Percentiles rank a stretch among this genome's conserved stretches.
phyloP scores from a whole-genome alignment of 2,329 filamentous ascomycete species.

The Scedosporium boydii region DNA sequence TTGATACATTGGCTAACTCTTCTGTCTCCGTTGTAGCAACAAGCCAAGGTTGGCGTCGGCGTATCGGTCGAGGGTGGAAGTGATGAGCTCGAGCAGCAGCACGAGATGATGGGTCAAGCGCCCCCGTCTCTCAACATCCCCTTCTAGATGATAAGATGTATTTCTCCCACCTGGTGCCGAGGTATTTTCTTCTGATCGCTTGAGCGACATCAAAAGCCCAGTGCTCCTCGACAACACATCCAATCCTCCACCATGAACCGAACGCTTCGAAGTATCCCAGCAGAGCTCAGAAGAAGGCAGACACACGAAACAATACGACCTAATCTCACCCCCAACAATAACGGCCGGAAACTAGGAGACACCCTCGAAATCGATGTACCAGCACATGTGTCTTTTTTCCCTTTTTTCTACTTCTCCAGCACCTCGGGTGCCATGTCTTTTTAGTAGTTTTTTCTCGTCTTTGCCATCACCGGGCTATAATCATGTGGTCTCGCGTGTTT shows the following conservation, averaged over 20 bases:
- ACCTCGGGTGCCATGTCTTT: neutral
- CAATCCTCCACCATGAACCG: neutral
- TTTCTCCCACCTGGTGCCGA: neutral
- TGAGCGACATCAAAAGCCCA: neutral
- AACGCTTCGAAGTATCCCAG: neutral
- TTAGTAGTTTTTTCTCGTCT: neutral
- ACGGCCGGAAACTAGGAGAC: neutral
- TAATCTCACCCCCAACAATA: neutral
- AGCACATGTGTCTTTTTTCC: neutral
- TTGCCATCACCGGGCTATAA: neutral
- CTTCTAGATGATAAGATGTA: conserved; percentile 38
- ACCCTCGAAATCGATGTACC: neutral
- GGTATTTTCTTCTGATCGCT: neutral
- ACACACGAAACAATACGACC: neutral
- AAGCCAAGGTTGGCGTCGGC: conserved; percentile 87
- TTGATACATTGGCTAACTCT: neutral
- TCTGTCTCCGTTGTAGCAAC: conserved; percentile 51
- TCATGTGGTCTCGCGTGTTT: neutral
- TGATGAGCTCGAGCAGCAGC: conserved; percentile 81
- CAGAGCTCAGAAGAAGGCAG: neutral
- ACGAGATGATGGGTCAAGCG: conserved; percentile 49
- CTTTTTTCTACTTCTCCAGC: neutral
- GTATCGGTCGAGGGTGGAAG: conserved; percentile 82
- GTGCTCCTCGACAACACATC: neutral
- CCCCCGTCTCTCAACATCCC: conserved; percentile 49